Conservation (phyloP, 148 eudicot genomes). For the Fagopyrum homotropicum region DNA sequence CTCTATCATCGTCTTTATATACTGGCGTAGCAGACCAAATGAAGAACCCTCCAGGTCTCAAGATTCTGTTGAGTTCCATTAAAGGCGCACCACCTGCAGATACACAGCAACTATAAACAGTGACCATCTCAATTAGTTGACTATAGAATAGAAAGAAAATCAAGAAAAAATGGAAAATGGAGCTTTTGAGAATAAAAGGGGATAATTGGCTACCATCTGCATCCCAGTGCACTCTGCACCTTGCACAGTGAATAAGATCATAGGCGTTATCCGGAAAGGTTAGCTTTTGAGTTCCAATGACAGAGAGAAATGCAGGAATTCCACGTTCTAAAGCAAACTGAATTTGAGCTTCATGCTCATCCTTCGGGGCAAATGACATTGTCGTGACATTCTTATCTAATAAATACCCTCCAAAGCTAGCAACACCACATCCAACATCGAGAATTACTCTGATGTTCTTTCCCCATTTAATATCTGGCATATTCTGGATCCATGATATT, state of each 20-base stretch:
- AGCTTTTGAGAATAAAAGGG: slow-evolving; percentile 4
- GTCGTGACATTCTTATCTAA: slow-evolving; percentile 84
- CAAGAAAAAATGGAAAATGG: not conserved
- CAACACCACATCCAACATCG: slow-evolving; percentile 99
- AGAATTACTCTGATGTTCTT: slow-evolving; percentile 75
- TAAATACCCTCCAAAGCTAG: slow-evolving; percentile 96
- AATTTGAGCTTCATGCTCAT: slow-evolving; percentile 97
- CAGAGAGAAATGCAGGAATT: slow-evolving; percentile 87
- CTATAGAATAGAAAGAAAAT: not conserved
- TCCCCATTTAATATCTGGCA: slow-evolving; percentile 75
- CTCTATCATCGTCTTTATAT: slow-evolving; percentile 54
- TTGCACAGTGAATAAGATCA: slow-evolving; percentile 94
- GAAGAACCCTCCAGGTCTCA: slow-evolving; percentile 90
- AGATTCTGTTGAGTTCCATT: slow-evolving; percentile 82
- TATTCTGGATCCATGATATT: slow-evolving; percentile 32
- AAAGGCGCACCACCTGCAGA: slow-evolving; percentile 80
- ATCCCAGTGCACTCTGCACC: slow-evolving; percentile 99
- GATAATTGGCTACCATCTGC: slow-evolving; percentile 51
- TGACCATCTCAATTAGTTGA: not conserved
- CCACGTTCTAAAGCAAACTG: slow-evolving; percentile 99
- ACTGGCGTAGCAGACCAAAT: slow-evolving; percentile 99
- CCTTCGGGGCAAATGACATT: slow-evolving; percentile 97
- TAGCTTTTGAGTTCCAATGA: slow-evolving; percentile 90
- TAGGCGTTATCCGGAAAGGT: slow-evolving; percentile 82
- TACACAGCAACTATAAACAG: not conserved